A percentile compares a stretch with the other conserved stretches of the same genome.
Evolutionary conservation across 371 early-diverging fungal genomes (phyloP).

Genomic region (Rhizopus microsporus): DNA sequence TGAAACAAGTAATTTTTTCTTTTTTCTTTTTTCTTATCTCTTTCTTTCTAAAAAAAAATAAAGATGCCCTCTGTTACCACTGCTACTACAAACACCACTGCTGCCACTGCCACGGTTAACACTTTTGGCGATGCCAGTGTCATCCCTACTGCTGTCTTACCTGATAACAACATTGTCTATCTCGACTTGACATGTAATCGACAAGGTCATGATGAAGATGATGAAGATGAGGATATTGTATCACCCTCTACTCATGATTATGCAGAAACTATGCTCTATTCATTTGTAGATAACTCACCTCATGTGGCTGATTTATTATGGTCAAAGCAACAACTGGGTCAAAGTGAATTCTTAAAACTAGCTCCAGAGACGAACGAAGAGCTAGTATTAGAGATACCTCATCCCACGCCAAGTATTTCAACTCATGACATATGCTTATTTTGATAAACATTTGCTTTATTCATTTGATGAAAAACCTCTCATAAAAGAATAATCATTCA

Average conservation of each 20-base stretch:
- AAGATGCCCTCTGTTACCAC: too few relatives aligned
- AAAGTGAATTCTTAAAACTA: conserved; percentile 23
- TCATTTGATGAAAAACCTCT: neutral
- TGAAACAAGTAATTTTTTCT: neutral
- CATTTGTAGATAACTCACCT: conserved; percentile 23
- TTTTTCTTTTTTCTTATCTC: neutral
- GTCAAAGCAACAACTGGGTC: conserved; percentile 21
- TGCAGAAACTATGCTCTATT: conserved; percentile 24
- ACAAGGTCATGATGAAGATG: neutral
- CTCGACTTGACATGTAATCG: conserved; percentile 14
- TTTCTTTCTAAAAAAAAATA: neutral
- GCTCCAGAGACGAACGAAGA: conserved; percentile 12
- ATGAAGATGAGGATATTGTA: neutral
- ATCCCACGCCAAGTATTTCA: neutral
- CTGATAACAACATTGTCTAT: neutral
- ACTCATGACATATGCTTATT: neutral
- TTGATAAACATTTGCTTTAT: neutral
- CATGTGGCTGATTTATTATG: conserved; percentile 26
- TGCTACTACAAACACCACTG: too few relatives aligned
- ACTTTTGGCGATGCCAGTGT: too few relatives aligned
- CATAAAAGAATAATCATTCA: conserved; percentile 1
- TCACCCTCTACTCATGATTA: conserved; percentile 24
- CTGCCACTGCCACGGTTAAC: too few relatives aligned
- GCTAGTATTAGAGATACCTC: neutral
- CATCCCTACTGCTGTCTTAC: too few relatives aligned